phyloP scores from a whole-genome alignment of 495 filamentous ascomycete genomes.

The Daldinia decipiens region DNA sequence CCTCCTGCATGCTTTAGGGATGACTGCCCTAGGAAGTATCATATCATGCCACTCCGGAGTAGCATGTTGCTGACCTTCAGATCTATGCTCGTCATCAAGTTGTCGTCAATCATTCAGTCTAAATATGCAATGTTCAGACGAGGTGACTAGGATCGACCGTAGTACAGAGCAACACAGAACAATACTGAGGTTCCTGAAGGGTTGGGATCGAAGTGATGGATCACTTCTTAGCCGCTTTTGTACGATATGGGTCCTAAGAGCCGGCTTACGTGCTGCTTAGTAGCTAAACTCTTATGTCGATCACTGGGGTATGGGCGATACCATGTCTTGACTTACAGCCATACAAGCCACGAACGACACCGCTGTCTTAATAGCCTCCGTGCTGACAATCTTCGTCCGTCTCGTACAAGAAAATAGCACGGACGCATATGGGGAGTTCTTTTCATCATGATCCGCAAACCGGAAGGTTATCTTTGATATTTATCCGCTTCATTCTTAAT shows the following conservation, averaged over 20 bases:
- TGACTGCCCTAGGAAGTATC: slow-evolving; percentile 15
- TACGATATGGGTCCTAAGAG: slow-evolving; percentile 25
- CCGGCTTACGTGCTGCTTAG: slow-evolving; percentile 40
- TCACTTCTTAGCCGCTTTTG: slow-evolving; percentile 39
- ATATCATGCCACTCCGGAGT: slow-evolving; percentile 19
- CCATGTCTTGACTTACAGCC: slow-evolving; percentile 35
- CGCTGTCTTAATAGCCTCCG: slow-evolving; percentile 23
- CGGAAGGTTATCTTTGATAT: background rate
- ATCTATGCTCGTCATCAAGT: slow-evolving; percentile 9
- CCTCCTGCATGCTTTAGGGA: slow-evolving; percentile 27
- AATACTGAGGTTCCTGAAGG: slow-evolving; percentile 12
- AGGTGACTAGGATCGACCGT: slow-evolving; percentile 7
- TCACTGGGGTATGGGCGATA: slow-evolving; percentile 30
- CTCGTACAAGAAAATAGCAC: slow-evolving; percentile 15
- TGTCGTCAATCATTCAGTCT: background rate
- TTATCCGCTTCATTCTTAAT: background rate
- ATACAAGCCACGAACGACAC: slow-evolving; percentile 38
- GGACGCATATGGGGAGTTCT: slow-evolving; percentile 1
- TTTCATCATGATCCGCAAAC: slow-evolving; percentile 24
- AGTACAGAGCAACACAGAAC: slow-evolving; percentile 19
- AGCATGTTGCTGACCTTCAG: slow-evolving; percentile 6
- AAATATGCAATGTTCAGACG: slow-evolving; percentile 7
- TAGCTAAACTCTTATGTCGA: slow-evolving; percentile 38
- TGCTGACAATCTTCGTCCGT: slow-evolving; percentile 12
- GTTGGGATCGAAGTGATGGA: slow-evolving; percentile 33